Base-by-base conservation (phyloP, 805 yeast species). In the Nakazawaea siamensis region DNA sequence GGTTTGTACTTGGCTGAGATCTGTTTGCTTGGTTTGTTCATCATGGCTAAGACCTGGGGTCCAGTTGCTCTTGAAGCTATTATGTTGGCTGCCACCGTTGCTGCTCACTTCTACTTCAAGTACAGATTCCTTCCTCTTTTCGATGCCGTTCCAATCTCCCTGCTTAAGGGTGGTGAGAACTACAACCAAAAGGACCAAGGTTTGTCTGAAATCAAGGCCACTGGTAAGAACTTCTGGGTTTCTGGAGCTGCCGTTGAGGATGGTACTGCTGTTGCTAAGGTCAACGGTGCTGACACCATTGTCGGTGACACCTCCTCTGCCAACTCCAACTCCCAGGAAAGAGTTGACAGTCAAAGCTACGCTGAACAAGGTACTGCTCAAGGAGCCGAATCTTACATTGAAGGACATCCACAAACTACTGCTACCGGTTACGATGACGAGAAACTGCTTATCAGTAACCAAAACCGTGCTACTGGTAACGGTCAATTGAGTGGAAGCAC, bases 31-130 rank as follows among this genome's bases (percentile, higher is more conserved):
- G 90, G 82, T 26, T 62, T 83, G 51, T 82, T 82, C 50, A 80
- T 82, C 26, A 76, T 80, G 75, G 71, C 75, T 29, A 80, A 83
- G 62, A 67, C 80, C 44, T 83, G 90, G 90, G 85, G 81, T 16
- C 74, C 80, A 46, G 74, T 81, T 43, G 92, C 65, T 3, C 60
- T 83, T 37, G 88, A 81, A 55, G 80, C 64, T 37, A 66, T 75
- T n/a, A 55, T 68, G 41, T 45, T 80, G 12, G 73, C 52, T n/a
- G 70, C 60, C 29, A 79, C 90, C 11, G 78, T 72, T 19, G 52
- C 57, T 15, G 60, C 70, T 20, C 90, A 81, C 50, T 40, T 81
- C 20, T 78, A 66, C 52, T 61, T 73, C 49, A 75, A 73, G 50
- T 54, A 67, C 55, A 68, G 55, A 42, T 80, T 80, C 54, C 66